Evolutionary conservation across 148 eudicot species (phyloP).

Genomic region (Vaccinium vitisidaea): DNA sequence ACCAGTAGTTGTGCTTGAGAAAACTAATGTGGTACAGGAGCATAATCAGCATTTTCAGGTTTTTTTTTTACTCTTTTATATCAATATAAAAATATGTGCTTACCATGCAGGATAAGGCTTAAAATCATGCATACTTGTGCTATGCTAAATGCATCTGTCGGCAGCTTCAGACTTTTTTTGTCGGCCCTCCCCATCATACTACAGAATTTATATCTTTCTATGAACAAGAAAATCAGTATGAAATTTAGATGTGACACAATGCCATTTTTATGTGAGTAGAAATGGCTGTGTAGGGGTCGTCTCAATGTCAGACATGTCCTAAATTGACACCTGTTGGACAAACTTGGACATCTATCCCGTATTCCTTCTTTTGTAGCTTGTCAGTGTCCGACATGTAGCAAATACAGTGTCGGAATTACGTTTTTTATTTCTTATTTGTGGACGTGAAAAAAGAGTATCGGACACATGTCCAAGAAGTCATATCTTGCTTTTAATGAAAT

Average conservation of each 20-base stretch:
- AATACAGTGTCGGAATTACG: not conserved
- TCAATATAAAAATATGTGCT: not conserved
- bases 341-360: not conserved
- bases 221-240: not conserved
- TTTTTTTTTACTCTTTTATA: not conserved
- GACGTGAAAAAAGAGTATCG: not conserved
- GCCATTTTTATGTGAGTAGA: not conserved
- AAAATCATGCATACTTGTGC: not conserved
- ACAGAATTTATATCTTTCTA: not conserved
- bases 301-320: not conserved
- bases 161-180: not conserved
- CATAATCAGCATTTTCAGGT: constrained; percentile 91
- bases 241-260: not conserved
- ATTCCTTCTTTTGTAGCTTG: not conserved
- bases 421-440: not conserved
- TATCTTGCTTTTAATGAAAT: not conserved
- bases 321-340: not conserved
- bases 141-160: not conserved
- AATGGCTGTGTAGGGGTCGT: not conserved
- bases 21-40: constrained; percentile 74
- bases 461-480: not conserved
- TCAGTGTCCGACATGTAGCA: not conserved
- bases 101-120: not conserved
- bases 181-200: not conserved
- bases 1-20: constrained; percentile 80